These are phyloP conservation scores for Boletus nobilissimus DNA, from an alignment of 1,284 basidiomycete genomes.

Conservation along the genomic window DNA sequence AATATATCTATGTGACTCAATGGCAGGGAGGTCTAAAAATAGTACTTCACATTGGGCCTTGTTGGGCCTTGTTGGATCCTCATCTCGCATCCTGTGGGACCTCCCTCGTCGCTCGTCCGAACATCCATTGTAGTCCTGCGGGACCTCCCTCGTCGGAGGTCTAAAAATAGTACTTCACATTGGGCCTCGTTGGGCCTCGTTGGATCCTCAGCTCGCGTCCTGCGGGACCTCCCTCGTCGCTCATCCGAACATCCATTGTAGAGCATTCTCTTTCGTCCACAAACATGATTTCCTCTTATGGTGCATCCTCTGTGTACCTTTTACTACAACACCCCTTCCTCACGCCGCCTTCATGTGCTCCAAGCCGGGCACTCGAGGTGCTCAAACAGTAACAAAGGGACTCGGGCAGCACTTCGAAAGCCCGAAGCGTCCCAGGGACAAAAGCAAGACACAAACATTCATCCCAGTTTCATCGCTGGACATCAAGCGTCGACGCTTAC, in stretches of 20 bases:
- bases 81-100: not conserved
- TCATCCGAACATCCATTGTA: not conserved
- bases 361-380: not conserved
- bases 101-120: not conserved
- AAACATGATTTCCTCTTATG: too few species aligned
- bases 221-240: not conserved
- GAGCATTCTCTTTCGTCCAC: too few species aligned
- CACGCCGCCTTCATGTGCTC: too few species aligned
- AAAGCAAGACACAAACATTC: not conserved
- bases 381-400: not conserved
- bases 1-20: not conserved
- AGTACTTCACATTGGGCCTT: not conserved
- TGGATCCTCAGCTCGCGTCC: not conserved
- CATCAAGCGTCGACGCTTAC: not conserved
- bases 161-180: not conserved
- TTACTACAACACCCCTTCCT: too few species aligned
- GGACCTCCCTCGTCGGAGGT: too few species aligned
- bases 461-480: not conserved
- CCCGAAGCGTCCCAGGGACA: slow-evolving; percentile 4
- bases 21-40: not conserved
- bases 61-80: not conserved
- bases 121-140: too few species aligned
- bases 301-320: too few species aligned
- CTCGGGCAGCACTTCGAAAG: slow-evolving; percentile 12
- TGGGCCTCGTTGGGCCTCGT: not conserved